Base-by-base conservation (phyloP, 2,329 filamentous ascomycete species). In the Fusarium duplospermum region DNA sequence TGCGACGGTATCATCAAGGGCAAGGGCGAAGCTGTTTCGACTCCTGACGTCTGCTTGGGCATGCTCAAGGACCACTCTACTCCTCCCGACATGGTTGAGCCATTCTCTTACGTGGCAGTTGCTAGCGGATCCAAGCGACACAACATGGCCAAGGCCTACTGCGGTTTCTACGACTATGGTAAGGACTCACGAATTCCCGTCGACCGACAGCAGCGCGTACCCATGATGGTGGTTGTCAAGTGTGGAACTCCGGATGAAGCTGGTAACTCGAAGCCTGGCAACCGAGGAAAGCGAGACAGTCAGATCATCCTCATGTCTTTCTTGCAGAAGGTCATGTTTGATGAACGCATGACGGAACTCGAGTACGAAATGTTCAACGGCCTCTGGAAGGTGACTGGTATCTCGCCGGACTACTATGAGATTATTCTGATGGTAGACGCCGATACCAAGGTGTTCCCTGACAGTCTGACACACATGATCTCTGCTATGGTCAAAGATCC, bases 331-430 rank as follows among this genome's bases (percentile, higher is more conserved):
- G 96, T 99, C 81, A 99, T 99, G 96, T 99, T 99, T 79, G 96
- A 99, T 82, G 97, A 99, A 85, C 93, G 96, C 71, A 99, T 99
- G 96, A 99, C 97, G 20, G 96, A 99, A 83, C 92, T 99, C 62
- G 96, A 99, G 83, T 99, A 95, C 80, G 96, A 99, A 82, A 98
- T 99, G 94, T 99, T 99, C 87, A 99, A 98, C 82, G 96, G 96
- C 63, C 89, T 99, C 73, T 99, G 96, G 95, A 98, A 98, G 83
- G 94, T 99, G 52, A 99, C 96, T 20, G 97, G 97, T 77, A 98
- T 99, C 73, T 97, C 95, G 5, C 96, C 96, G 16, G 96, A 99
- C 84, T 99, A 95, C 83, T 99, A 98, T 83, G 96, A 99, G 83
- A 93, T 96, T 27, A 94, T 98, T 71, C 93, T 99, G 84, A 98